Evolutionary conservation across 768 basidiomycete species (phyloP).

Genomic region (Termitomyces sp.): DNA sequence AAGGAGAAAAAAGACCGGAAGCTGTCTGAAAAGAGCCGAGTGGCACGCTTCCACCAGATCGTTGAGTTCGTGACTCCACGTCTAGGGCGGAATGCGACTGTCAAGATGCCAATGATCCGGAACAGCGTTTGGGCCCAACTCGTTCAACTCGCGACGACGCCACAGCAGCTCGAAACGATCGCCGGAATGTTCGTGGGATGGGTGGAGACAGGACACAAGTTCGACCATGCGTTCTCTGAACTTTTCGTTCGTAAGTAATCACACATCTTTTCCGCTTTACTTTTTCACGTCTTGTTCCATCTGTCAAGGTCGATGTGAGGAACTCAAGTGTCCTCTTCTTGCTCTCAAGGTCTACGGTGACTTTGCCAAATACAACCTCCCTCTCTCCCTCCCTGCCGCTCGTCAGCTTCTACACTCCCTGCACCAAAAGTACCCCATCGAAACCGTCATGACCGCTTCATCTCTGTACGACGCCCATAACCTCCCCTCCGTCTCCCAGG

Average conservation of each 20-base stretch:
- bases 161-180: conserved; percentile 43
- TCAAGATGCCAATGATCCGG: neutral
- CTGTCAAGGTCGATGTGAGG: conserved; percentile 51
- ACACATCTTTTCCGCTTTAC: neutral
- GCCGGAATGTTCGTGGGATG: conserved; percentile 43
- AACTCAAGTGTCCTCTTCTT: conserved; percentile 47
- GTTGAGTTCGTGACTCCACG: conserved; percentile 4
- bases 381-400: conserved; percentile 39
- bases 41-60: neutral
- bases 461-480: conserved; percentile 50
- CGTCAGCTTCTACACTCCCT: conserved; percentile 50
- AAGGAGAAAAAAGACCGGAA: neutral
- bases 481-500: conserved; percentile 47
- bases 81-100: neutral
- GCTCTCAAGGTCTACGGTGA: conserved; percentile 59
- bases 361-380: conserved; percentile 55
- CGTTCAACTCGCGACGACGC: conserved; percentile 40
- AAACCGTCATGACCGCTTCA: conserved; percentile 42
- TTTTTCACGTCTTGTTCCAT: neutral
- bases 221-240: conserved; percentile 41
- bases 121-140: neutral
- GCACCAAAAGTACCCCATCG: conserved; percentile 31
- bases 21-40: neutral
- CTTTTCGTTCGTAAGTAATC: conserved; percentile 48
- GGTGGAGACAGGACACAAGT: conserved; percentile 36